Evolutionary conservation across 2,329 filamentous ascomycete genomes (phyloP), one percentile per base, ranked within the genome.

Genomic region (Aciculosporium take): DNA sequence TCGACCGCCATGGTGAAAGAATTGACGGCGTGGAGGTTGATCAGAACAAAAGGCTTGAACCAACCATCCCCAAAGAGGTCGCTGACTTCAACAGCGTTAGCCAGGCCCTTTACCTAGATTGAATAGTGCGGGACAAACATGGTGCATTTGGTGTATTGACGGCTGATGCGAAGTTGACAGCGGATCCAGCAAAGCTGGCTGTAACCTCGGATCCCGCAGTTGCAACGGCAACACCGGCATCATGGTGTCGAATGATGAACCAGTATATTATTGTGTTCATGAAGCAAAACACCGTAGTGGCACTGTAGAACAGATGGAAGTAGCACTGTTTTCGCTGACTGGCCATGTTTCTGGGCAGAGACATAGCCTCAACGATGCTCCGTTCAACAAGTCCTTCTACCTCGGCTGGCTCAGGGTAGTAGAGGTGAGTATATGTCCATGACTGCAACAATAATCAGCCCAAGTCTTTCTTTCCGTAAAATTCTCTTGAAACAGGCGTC

Each of bases 381-480:
- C 57, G 56, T 48, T 63, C 64, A 49, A 58, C 54, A 7, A 53
- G 52, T 27, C 52, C 61, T 45, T 56, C 59, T 27, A 56, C 50
- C 0, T 62, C 54, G 15, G 66, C 60, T 7, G 57, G 49, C 8
- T 64, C 58, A 1, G 68, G 68, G 39, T 64, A 65, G 50, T 70
- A 65, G 23, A 71, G 56, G 48, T 74, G 70, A 37, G 69, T 69
- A 38, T 66, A 67, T 0, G 68, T 71, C 69, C 69, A 74, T 23
- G 56, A 56, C 69, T 72, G 41, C 37, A 10, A 24, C 4, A 29
- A 7, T 9, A 28, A 4, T 35, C 20, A 31, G 13, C 13, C 36
- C 13, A 18, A 25, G 10, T 4, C 28, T 4, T 21, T 15, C 7
- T 4, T n/a, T 32, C 18, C 9, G 9, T 12, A 25, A 3, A n/a